Conservation (phyloP, 768 basidiomycete species). For the Chiua virens region DNA sequence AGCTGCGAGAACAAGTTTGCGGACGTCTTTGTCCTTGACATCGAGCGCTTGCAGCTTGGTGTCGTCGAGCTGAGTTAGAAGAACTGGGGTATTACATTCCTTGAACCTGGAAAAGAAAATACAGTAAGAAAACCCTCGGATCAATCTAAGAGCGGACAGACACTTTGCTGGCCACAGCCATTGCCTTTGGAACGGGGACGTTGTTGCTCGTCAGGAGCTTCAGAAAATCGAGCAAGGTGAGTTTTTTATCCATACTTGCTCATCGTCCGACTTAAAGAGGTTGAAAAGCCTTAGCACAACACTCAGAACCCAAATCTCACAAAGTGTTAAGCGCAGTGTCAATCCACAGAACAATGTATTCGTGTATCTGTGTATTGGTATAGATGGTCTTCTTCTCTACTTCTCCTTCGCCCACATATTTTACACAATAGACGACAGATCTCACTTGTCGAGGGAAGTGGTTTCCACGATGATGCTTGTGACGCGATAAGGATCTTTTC, state of each 20-base stretch:
- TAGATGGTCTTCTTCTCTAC: conserved; percentile 18
- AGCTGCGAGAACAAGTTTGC: conserved; percentile 59
- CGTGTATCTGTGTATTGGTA: conserved; percentile 15
- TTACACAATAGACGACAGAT: conserved; percentile 10
- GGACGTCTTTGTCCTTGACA: conserved; percentile 61
- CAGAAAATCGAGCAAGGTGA: conserved; percentile 65
- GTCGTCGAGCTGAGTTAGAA: conserved; percentile 59
- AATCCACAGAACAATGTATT: conserved; percentile 9
- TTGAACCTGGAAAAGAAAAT: conserved; percentile 58
- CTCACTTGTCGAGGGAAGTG: conserved; percentile 67
- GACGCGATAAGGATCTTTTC: conserved; percentile 89
- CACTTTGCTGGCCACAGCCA: conserved; percentile 71
- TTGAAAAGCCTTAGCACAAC: background rate
- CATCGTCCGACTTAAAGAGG: background rate
- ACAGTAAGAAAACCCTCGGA: conserved; percentile 5
- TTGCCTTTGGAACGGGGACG: conserved; percentile 63
- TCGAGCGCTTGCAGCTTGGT: conserved; percentile 57
- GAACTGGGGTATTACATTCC: conserved; percentile 58
- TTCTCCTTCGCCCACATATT: conserved; percentile 1
- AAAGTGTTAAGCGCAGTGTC: background rate
- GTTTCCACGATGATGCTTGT: conserved; percentile 89
- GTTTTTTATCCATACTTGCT: conserved; percentile 36
- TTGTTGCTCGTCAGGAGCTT: conserved; percentile 60
- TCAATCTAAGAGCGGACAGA: conserved; percentile 29
- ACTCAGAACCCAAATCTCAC: no score